Evolutionary conservation across 306 rosid genomes (phyloP).

Genomic region (Dalbergia cochinchinensis): DNA sequence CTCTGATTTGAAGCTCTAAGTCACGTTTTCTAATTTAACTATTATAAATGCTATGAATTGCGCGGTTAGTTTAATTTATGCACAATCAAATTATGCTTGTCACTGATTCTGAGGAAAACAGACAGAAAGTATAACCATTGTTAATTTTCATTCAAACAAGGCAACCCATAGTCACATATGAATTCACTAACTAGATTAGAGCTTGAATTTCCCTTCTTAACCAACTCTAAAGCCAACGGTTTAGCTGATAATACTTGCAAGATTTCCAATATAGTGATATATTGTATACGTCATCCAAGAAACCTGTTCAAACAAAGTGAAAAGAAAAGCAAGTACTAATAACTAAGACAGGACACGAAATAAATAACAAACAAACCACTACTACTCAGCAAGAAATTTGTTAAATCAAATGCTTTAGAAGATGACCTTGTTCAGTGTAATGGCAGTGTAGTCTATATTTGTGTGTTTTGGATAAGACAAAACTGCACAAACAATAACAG

Average conservation of each 20-base stretch:
- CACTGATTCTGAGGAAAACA: too few species aligned
- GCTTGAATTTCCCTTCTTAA: conserved; percentile 92
- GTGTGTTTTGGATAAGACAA: conserved; percentile 72
- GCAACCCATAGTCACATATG: too few species aligned
- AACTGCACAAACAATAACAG: conserved; percentile 58
- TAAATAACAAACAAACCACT: conserved; percentile 1
- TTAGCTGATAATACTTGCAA: conserved; percentile 70
- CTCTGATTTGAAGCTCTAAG: too few species aligned
- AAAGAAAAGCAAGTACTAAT: not conserved
- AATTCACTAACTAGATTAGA: conserved; percentile 63
- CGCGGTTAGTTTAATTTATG: too few species aligned
- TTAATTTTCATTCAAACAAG: too few species aligned
- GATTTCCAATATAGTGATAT: conserved; percentile 71
- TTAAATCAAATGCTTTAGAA: conserved; percentile 27
- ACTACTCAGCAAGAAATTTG: conserved; percentile 37
- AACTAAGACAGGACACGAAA: conserved; percentile 20
- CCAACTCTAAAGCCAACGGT: conserved; percentile 79
- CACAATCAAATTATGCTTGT: too few species aligned
- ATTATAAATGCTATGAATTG: too few species aligned
- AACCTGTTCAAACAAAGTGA: conserved; percentile 59
- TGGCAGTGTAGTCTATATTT: conserved; percentile 87
- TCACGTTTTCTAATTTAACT: too few species aligned
- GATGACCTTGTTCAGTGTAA: conserved; percentile 84
- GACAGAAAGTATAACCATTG: too few species aligned
- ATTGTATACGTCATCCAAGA: conserved; percentile 68